Conservation (phyloP, 1,284 basidiomycete genomes). For the Ganoderma leucocontextum region DNA sequence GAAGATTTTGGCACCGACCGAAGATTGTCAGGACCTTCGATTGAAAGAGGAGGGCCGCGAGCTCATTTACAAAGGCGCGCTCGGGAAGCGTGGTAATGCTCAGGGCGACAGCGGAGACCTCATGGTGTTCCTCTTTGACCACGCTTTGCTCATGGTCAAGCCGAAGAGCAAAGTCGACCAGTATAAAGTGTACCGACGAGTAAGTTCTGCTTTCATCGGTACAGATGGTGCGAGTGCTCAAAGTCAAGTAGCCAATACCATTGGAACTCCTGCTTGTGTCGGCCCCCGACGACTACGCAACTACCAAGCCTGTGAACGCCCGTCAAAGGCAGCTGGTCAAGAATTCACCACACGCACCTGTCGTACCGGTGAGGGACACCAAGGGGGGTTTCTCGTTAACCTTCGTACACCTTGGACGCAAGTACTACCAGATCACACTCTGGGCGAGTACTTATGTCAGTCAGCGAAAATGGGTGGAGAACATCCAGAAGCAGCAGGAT, state of each 20-base stretch:
- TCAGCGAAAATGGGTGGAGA: slow-evolving; percentile 95
- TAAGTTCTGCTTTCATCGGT: slow-evolving; percentile 49
- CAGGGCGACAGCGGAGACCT: slow-evolving; percentile 88
- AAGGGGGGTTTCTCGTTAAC: slow-evolving; percentile 95
- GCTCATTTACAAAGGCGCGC: slow-evolving; percentile 92
- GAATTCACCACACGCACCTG: slow-evolving; percentile 45
- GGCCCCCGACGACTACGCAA: slow-evolving; percentile 73
- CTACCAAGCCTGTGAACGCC: slow-evolving; percentile 33
- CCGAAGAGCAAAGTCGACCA: slow-evolving; percentile 93
- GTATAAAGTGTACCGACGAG: slow-evolving; percentile 92
- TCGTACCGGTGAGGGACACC: slow-evolving; percentile 59
- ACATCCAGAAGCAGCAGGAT: slow-evolving; percentile 91
- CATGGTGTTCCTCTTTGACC: slow-evolving; percentile 96
- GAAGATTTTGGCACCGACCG: not conserved
- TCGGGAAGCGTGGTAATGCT: slow-evolving; percentile 88
- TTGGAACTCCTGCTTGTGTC: slow-evolving; percentile 92
- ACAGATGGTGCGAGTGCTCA: slow-evolving; percentile 18
- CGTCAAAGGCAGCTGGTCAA: slow-evolving; percentile 41
- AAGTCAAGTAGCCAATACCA: slow-evolving; percentile 82
- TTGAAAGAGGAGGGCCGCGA: slow-evolving; percentile 90
- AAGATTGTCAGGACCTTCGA: slow-evolving; percentile 74
- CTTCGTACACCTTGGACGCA: slow-evolving; percentile 92
- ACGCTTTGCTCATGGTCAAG: slow-evolving; percentile 96
- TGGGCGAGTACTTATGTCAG: slow-evolving; percentile 91
- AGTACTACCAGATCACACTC: slow-evolving; percentile 92